phyloP scores from a whole-genome alignment of 2,329 filamentous ascomycete species.

The Stagonosporopsis cucurbitacearum region DNA sequence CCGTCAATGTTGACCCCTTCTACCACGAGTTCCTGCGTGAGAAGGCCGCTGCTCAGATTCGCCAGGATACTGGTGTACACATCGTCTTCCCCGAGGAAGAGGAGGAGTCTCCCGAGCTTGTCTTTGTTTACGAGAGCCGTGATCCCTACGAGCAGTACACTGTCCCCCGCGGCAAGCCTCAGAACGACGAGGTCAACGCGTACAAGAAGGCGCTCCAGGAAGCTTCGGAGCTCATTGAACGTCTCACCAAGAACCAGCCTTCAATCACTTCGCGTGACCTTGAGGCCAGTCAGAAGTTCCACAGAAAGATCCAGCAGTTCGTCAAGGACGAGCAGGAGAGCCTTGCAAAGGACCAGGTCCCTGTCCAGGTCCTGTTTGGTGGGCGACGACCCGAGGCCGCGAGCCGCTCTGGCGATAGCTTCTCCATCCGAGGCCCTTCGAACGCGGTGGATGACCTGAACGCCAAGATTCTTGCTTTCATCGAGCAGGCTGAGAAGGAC shows the following conservation, averaged over 20 bases:
- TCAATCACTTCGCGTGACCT: conserved; percentile 62
- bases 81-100: conserved; percentile 71
- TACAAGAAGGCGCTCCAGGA: conserved; percentile 65
- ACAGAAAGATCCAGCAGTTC: conserved; percentile 68
- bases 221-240: conserved; percentile 63
- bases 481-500: conserved; percentile 87
- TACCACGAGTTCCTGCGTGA: conserved; percentile 76
- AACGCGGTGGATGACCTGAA: conserved; percentile 74
- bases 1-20: conserved; percentile 75
- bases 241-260: conserved; percentile 60
- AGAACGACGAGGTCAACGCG: conserved; percentile 59
- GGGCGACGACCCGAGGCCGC: conserved; percentile 54
- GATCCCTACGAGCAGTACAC: conserved; percentile 59
- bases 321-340: conserved; percentile 63
- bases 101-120: conserved; percentile 66
- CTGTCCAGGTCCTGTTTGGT: conserved; percentile 62
- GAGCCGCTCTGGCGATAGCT: conserved; percentile 61
- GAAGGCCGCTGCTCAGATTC: conserved; percentile 68
- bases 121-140: conserved; percentile 78
- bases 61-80: conserved; percentile 74
- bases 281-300: conserved; percentile 65
- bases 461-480: conserved; percentile 76
- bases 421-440: conserved; percentile 79
- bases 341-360: conserved; percentile 58
- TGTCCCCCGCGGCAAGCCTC: conserved; percentile 63